These are phyloP conservation scores for Avena sativa DNA, from an alignment of 176 grass and related monocot genomes.

Conservation along the genomic window DNA sequence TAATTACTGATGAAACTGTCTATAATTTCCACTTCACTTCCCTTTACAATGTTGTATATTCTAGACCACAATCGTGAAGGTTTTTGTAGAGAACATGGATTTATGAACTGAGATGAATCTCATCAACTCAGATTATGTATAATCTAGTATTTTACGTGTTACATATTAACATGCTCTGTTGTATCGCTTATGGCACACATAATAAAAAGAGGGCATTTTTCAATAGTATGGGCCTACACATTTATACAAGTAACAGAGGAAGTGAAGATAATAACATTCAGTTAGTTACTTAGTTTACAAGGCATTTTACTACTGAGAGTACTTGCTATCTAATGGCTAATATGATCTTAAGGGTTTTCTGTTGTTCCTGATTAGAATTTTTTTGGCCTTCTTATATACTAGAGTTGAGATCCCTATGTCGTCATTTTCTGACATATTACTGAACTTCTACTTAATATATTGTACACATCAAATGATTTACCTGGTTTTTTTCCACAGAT, in stretches of 20 bases:
- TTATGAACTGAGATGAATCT: neutral
- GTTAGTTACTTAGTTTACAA: neutral
- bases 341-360: constrained; percentile 8
- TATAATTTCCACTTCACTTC: neutral
- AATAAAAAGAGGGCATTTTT: neutral
- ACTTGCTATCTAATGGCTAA: neutral
- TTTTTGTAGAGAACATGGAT: neutral
- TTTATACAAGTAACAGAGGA: neutral
- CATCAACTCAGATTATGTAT: neutral
- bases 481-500: constrained; percentile 44
- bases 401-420: neutral
- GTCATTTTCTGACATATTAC: neutral
- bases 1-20: constrained; percentile 3
- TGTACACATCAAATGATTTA: constrained; percentile 25
- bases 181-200: constrained; percentile 15
- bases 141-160: neutral
- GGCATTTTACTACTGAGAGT: neutral
- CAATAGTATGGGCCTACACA: constrained; percentile 14
- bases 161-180: neutral
- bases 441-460: constrained; percentile 29
- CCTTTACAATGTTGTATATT: neutral
- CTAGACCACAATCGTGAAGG: neutral
- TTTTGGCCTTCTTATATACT: constrained; percentile 10
- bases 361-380: neutral
- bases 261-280: neutral